A percentile compares a stretch with the other conserved stretches of the same genome.
Evolutionary conservation across 345 rosid species (phyloP).

Genomic region (Hibiscus trionum): DNA sequence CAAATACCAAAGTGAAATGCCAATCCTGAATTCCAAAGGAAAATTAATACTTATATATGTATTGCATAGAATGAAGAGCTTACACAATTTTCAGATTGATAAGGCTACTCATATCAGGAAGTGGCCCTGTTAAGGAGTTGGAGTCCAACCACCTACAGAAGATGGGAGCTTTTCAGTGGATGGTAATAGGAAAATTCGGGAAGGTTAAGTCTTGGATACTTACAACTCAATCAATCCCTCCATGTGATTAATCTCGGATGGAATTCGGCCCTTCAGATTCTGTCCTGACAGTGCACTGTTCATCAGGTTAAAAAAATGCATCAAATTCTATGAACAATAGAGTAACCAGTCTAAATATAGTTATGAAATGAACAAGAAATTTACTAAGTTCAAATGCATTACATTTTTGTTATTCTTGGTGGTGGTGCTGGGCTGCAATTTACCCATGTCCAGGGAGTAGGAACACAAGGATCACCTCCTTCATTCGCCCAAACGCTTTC

Average conservation of each 20-base stretch:
- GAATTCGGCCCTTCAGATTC: slow-evolving; percentile 58
- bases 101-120: slow-evolving; percentile 80
- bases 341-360: neutral
- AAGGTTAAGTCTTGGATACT: slow-evolving; percentile 22
- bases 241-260: slow-evolving; percentile 55
- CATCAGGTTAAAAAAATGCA: slow-evolving; percentile 18
- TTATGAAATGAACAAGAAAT: slow-evolving; percentile 7
- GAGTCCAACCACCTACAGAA: slow-evolving; percentile 77
- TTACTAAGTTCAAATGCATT: slow-evolving; percentile 18
- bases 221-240: slow-evolving; percentile 69
- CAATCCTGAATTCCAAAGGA: neutral
- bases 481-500: slow-evolving; percentile 54
- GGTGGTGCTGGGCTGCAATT: slow-evolving; percentile 56
- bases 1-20: neutral
- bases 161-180: slow-evolving; percentile 7
- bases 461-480: slow-evolving; percentile 93
- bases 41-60: neutral
- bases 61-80: slow-evolving; percentile 25
- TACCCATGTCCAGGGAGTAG: slow-evolving; percentile 77
- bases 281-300: slow-evolving; percentile 65
- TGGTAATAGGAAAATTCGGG: neutral
- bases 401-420: slow-evolving; percentile 91
- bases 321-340: neutral
- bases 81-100: slow-evolving; percentile 66
- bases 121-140: slow-evolving; percentile 53